Conservation (phyloP, 2,329 filamentous ascomycete genomes). For the Neofusicoccum sp. region DNA sequence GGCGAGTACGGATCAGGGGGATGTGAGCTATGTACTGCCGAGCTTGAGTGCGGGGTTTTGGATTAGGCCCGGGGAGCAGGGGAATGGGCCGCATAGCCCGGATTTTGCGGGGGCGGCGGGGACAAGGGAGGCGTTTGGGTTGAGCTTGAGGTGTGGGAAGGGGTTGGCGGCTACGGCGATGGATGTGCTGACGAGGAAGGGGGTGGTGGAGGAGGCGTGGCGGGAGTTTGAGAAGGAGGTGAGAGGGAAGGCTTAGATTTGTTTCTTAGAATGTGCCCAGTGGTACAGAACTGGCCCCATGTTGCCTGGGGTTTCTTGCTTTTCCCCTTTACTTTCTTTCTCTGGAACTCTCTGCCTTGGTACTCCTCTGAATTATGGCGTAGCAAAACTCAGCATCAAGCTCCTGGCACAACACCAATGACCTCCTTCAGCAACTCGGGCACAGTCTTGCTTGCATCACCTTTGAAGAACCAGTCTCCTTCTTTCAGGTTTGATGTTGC, state of each 20-base stretch:
- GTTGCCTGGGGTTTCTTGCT: too few relatives aligned
- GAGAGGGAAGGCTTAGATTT: slow-evolving; percentile 20
- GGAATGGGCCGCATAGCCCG: slow-evolving; percentile 40
- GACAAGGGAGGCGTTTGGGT: slow-evolving; percentile 36
- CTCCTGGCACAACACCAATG: slow-evolving; percentile 2
- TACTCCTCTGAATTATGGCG: too few relatives aligned
- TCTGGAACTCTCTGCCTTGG: too few relatives aligned
- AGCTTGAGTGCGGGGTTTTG: slow-evolving; percentile 54
- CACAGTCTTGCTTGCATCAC: slow-evolving; percentile 56
- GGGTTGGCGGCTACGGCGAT: slow-evolving; percentile 38
- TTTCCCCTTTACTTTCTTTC: too few relatives aligned
- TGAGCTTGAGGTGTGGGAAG: slow-evolving; percentile 36
- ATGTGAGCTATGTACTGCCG: slow-evolving; percentile 58
- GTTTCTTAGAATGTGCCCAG: too few relatives aligned
- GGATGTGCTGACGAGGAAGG: slow-evolving; percentile 32
- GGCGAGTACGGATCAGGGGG: slow-evolving; percentile 60
- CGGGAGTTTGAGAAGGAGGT: slow-evolving; percentile 30
- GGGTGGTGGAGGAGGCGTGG: slow-evolving; percentile 20
- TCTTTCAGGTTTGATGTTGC: slow-evolving; percentile 36
- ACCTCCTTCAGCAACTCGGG: slow-evolving; percentile 45
- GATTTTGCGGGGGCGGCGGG: slow-evolving; percentile 40
- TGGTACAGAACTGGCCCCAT: too few relatives aligned
- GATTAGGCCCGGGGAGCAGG: slow-evolving; percentile 37
- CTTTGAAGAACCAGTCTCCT: slow-evolving; percentile 59
- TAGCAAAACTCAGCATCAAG: too few relatives aligned